These are phyloP conservation scores for Coemansia sp. DNA, from an alignment of 192 early-diverging fungal species.

Conservation along the genomic window DNA sequence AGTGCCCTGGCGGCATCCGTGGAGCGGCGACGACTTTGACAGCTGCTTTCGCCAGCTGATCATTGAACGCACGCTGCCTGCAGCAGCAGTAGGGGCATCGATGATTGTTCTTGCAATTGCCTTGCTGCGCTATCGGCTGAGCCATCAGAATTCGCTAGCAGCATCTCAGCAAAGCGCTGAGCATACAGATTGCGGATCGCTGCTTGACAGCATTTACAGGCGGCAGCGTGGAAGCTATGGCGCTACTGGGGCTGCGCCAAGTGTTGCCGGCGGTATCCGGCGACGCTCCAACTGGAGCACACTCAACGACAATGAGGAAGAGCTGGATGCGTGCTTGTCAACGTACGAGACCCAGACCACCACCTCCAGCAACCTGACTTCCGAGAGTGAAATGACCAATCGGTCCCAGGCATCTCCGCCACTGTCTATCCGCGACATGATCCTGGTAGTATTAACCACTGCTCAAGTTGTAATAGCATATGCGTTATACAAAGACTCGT, in stretches of 20 bases:
- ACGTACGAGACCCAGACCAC: neutral
- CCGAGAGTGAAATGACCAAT: neutral
- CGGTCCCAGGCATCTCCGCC: neutral
- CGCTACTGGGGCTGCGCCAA: neutral
- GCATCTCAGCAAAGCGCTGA: neutral
- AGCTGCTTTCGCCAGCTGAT: conserved; percentile 40
- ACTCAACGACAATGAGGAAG: conserved; percentile 1
- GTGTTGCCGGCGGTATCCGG: neutral
- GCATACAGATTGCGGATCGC: neutral
- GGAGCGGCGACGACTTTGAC: conserved; percentile 45
- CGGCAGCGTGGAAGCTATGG: neutral
- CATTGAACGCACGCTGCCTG: conserved; percentile 30
- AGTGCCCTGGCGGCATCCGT: conserved; percentile 39
- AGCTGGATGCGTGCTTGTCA: neutral
- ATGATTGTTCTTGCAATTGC: conserved; percentile 6
- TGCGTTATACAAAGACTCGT: conserved; percentile 3
- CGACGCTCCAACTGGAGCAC: conserved; percentile 9
- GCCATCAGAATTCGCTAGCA: neutral
- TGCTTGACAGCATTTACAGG: conserved; percentile 3
- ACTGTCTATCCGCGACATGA: conserved; percentile 33
- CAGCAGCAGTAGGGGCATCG: conserved; percentile 15
- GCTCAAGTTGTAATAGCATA: conserved; percentile 18
- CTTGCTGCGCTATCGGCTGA: conserved; percentile 14
- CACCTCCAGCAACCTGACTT: neutral
- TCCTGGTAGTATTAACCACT: conserved; percentile 17